Percentiles rank a stretch among this genome's conserved stretches.
Conservation (phyloP, 768 basidiomycete genomes). For the Mycena crocata region DNA sequence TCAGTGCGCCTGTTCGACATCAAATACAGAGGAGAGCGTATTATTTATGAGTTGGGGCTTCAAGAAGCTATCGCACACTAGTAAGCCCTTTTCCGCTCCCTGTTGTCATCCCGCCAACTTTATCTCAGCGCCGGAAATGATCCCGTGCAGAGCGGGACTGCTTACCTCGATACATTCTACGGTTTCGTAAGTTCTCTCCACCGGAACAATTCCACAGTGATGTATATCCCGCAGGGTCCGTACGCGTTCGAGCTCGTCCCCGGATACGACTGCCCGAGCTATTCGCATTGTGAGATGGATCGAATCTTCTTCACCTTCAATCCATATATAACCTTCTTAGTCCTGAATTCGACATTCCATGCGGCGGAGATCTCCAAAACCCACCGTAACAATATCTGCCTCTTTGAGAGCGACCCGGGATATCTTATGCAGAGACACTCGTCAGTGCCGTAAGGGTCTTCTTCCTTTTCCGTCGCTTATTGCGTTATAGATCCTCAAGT, state of each 20-base stretch:
- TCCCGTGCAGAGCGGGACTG: slow-evolving; percentile 62
- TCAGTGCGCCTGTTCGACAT: slow-evolving; percentile 29
- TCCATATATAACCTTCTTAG: not conserved
- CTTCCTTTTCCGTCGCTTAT: not conserved
- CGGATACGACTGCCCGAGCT: slow-evolving; percentile 66
- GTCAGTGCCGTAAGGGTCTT: slow-evolving; percentile 2
- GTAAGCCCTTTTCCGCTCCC: not conserved
- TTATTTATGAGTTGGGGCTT: slow-evolving; percentile 61
- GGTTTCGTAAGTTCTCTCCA: slow-evolving; percentile 33
- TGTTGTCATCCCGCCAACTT: not conserved
- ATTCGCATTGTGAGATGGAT: slow-evolving; percentile 50
- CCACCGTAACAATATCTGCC: slow-evolving; percentile 60
- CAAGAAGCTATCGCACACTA: slow-evolving; percentile 35
- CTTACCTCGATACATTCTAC: slow-evolving; percentile 56
- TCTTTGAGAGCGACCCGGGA: slow-evolving; percentile 64
- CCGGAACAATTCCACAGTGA: not conserved
- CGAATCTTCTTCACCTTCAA: not conserved
- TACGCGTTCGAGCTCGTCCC: slow-evolving; percentile 60
- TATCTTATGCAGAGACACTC: slow-evolving; percentile 39
- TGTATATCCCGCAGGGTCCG: slow-evolving; percentile 58
- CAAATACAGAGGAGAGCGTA: slow-evolving; percentile 57
- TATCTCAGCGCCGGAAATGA: slow-evolving; percentile 56
- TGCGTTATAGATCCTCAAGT: not conserved
- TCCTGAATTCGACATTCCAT: slow-evolving; percentile 62
- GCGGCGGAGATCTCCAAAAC: slow-evolving; percentile 52